phyloP scores from a whole-genome alignment of 108 stramenopile genomes.

The Nitzschia sp. region DNA sequence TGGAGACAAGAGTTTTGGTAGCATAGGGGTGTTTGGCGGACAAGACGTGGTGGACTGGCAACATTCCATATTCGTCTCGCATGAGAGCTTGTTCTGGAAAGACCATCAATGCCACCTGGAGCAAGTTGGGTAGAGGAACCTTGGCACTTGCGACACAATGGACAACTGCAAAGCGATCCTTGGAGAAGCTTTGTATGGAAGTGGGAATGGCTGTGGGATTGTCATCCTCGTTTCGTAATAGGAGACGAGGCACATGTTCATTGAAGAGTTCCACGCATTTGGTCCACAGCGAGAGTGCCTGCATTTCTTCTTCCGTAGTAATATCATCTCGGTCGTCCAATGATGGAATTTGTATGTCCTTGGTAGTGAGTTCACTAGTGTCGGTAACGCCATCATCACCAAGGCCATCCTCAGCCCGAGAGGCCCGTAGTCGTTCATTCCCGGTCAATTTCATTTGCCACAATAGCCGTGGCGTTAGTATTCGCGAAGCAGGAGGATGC shows the following conservation, averaged over 20 bases:
- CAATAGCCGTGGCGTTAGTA: background rate
- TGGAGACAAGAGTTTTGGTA: slow-evolving; percentile 7
- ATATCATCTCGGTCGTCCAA: background rate
- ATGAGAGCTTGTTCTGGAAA: slow-evolving; percentile 31
- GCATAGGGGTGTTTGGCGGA: slow-evolving; percentile 17
- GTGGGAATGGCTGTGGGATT: background rate
- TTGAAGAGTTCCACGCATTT: slow-evolving; percentile 12
- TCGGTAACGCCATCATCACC: background rate
- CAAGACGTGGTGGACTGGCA: slow-evolving; percentile 37
- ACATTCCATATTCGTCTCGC: slow-evolving; percentile 13
- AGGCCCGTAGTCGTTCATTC: background rate
- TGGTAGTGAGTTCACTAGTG: background rate
- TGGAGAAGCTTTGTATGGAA: background rate
- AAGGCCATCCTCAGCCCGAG: no score
- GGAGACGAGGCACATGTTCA: slow-evolving; percentile 1
- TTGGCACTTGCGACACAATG: slow-evolving; percentile 27
- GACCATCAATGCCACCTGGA: slow-evolving; percentile 15
- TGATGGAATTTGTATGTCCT: background rate
- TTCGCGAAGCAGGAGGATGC: background rate
- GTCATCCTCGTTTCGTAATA: background rate
- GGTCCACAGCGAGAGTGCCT: slow-evolving; percentile 1
- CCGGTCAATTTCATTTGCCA: background rate
- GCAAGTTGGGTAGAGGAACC: slow-evolving; percentile 16
- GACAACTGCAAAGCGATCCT: background rate
- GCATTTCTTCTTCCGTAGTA: background rate